Conservation (phyloP, 1,139 yeast species). For the Hansenula sp. region DNA sequence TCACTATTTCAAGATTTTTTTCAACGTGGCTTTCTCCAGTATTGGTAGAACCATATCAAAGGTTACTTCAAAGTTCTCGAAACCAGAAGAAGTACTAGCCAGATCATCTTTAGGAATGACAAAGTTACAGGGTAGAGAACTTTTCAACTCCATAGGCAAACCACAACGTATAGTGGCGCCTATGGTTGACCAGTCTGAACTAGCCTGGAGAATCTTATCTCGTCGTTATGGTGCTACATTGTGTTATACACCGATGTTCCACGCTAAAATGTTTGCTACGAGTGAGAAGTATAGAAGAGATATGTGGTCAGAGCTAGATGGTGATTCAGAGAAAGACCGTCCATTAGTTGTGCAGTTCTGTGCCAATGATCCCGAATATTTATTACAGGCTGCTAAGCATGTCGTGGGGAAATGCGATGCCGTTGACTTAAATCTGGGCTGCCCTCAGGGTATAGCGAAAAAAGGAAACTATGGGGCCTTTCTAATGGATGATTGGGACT, state of each 20-base stretch:
- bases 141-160: constrained; percentile 63
- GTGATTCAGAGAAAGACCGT: constrained; percentile 60
- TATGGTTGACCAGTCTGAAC: constrained; percentile 96
- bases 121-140: constrained; percentile 57
- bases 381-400: constrained; percentile 74
- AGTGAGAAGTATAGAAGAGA: constrained; percentile 74
- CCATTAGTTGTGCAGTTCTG: constrained; percentile 93
- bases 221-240: constrained; percentile 88
- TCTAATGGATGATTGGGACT: constrained; percentile 95
- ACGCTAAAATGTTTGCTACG: constrained; percentile 85
- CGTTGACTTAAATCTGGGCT: constrained; percentile 90
- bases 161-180: constrained; percentile 94
- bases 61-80: too few species aligned
- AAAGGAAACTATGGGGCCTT: constrained; percentile 96
- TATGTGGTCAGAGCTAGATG: constrained; percentile 77
- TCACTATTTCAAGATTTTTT: too few species aligned
- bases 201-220: constrained; percentile 92
- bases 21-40: too few species aligned
- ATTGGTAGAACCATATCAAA: too few species aligned
- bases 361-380: constrained; percentile 87
- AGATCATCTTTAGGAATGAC: constrained; percentile 9
- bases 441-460: constrained; percentile 96
- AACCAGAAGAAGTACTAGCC: too few species aligned
- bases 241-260: constrained; percentile 96
- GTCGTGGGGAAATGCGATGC: constrained; percentile 90